Base-by-base conservation (phyloP, 176 grass and related monocot genomes). In the Triticum dicoccoides region DNA sequence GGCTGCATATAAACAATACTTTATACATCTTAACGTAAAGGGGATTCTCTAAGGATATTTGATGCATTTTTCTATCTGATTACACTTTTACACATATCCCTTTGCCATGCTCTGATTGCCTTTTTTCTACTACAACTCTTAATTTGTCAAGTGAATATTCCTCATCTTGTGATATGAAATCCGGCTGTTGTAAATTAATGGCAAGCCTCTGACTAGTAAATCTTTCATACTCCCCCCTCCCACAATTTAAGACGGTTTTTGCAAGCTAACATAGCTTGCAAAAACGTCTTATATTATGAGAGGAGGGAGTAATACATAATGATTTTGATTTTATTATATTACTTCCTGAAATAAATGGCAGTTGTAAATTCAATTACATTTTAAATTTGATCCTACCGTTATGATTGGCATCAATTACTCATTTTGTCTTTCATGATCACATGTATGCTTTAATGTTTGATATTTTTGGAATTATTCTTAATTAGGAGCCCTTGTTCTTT, bases 121-220 rank as follows among this genome's bases (percentile, higher is more conserved):
- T 73, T 73, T 73, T 73, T 45, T 32, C 39, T 45, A 73, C 23
- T 73, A 45, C 39, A 73, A 73, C 70, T 73, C 11, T 73, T 73
- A 41, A 45, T 44, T 73, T n/a, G 23, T 45, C 42, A 73, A 39
- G 24, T 8, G 70, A 47, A 47, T 73, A 47, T 73, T 73, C n/a
- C 2, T 15, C 39, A 27, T 41, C 37, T 72, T 13, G 21, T 24
- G 37, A 24, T 72, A 24, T 72, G 69, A 72, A 72, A 24, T 42
- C 5, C 39, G 39, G 10, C 37, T 44, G 37, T 72, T 54, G 51
- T 54, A 54, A 54, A 54, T 54, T 71, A 37, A 71, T 35, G 68
- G 67, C 18, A 21, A 71, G 68, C 35, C 20, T 39, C 9, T 71
- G 34, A 71, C 41, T 71, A 71, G 68, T 67, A 41, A 10, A 71